Base-by-base conservation (phyloP, 352 stramenopile genomes). In the Phytophthora multivora region DNA sequence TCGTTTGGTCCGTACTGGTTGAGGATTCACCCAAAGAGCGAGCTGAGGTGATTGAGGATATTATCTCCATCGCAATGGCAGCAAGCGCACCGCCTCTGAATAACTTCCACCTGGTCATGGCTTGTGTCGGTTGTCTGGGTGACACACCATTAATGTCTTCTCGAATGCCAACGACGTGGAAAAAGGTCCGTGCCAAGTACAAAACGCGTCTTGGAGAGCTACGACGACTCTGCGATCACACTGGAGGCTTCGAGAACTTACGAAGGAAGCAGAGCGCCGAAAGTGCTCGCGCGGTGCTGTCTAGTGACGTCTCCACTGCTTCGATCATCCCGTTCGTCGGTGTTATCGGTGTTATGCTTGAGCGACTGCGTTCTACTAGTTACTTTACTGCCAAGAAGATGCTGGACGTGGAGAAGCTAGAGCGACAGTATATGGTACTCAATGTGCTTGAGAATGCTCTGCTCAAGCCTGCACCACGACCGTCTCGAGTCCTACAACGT, bases 21-120 rank as follows among this genome's bases (percentile, higher is more conserved):
- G 80, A 91, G 38, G 84, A 91, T 16, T 79, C 75, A 3, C 58
- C 82, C 0, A 89, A 89, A 40, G 77, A 89, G 26, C 78, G 84
- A 4, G 84, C 84, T 12, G 76, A 90, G 16, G 79, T 77, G 21
- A 91, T 93, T 26, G 84, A 91, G 39, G 60, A 73, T 18, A 89
- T 93, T 48, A 89, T 90, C 36, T 71, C 74, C 3, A 85, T 91
- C 40, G 84, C 84, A 1, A 62, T 78, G 8, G 66, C 68, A 4
- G 77, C 80, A 5, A 79, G 66, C 40, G 59, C 48, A 18, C 47
- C 80, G 15, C 65, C 72, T 6, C 54, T 91, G 25, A 79, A 80
- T 62, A 93, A 91, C 43, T 93, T 91, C 43, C 77, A 90, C 52
- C 58, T 93, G n/a, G 79, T 90, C 16, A 91, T 93, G 84, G 80